Evolutionary conservation across 768 basidiomycete genomes (phyloP).

Genomic region (Pulveroboletus sp.): DNA sequence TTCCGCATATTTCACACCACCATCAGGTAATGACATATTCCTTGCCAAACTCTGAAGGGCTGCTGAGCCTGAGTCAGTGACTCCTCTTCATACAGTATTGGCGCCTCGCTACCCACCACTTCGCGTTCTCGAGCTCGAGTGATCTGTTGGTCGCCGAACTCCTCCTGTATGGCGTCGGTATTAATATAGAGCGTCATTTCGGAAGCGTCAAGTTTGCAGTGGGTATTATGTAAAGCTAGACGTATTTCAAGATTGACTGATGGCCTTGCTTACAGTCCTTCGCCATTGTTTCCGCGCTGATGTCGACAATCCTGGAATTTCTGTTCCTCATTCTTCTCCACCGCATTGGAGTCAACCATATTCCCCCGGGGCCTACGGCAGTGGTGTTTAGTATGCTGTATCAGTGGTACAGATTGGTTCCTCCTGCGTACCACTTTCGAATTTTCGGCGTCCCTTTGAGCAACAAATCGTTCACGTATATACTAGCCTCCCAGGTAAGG

Average conservation of each 20-base stretch:
- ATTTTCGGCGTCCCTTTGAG: constrained; percentile 70
- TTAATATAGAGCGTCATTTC: constrained; percentile 79
- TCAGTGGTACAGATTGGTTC: constrained; percentile 77
- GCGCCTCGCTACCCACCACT: constrained; percentile 69
- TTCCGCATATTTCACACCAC: constrained; percentile 86
- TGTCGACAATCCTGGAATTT: constrained; percentile 69
- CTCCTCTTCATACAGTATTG: constrained; percentile 60
- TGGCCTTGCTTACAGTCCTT: constrained; percentile 57
- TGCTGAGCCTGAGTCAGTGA: constrained; percentile 33
- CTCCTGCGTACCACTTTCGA: constrained; percentile 68
- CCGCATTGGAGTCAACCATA: constrained; percentile 63
- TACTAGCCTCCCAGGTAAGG: constrained; percentile 68
- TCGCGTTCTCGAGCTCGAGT: constrained; percentile 79
- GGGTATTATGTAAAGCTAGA: constrained; percentile 25
- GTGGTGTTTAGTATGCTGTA: constrained; percentile 78
- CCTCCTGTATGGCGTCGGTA: constrained; percentile 63
- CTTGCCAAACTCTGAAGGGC: constrained; percentile 8
- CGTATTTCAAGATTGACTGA: constrained; percentile 3
- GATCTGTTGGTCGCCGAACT: constrained; percentile 78
- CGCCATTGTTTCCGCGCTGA: constrained; percentile 57
- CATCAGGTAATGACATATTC: constrained; percentile 59
- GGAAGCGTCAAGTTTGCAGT: constrained; percentile 88
- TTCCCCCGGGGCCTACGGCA: constrained; percentile 73
- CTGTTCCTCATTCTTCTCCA: constrained; percentile 60
- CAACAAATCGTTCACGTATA: constrained; percentile 73